These are phyloP conservation scores for Citrus maxima DNA, from an alignment of 345 rosid genomes.

Conservation along the genomic window DNA sequence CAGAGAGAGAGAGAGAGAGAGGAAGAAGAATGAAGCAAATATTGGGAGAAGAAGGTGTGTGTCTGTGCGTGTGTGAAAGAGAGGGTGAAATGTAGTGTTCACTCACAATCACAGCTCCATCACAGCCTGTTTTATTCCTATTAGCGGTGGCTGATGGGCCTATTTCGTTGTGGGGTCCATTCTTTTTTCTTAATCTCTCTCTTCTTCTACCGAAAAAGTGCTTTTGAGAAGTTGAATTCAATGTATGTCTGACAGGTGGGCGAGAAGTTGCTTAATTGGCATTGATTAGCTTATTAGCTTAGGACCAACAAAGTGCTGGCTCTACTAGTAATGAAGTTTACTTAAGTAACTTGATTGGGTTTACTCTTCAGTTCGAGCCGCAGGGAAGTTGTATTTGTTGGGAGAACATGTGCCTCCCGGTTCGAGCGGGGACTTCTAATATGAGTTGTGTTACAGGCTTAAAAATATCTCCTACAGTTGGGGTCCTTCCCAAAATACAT, in stretches of 20 bases:
- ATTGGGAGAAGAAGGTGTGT: neutral
- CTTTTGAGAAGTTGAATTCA: neutral
- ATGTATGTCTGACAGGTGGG: neutral
- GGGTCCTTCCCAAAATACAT: too few species aligned
- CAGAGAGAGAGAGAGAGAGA: too few species aligned
- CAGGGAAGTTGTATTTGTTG: too few species aligned
- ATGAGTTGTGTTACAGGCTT: too few species aligned
- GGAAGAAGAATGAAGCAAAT: neutral
- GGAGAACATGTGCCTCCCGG: too few species aligned
- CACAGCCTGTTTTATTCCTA: conserved; percentile 57
- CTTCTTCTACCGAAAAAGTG: neutral
- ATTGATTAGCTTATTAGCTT: neutral
- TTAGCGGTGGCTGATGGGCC: neutral
- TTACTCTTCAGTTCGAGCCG: too few species aligned
- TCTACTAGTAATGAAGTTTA: too few species aligned
- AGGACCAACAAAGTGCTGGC: too few species aligned
- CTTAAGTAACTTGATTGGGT: too few species aligned
- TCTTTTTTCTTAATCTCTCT: too few species aligned
- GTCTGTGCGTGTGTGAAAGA: neutral
- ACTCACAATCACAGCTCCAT: conserved; percentile 30
- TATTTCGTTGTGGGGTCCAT: conserved; percentile 28
- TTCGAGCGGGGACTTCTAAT: too few species aligned
- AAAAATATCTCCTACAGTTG: too few species aligned
- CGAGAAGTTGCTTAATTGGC: neutral
- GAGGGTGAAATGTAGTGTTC: conserved; percentile 33